A percentile compares a stretch with the other conserved stretches of the same genome.
Evolutionary conservation across 2,329 filamentous ascomycete species (phyloP).

Genomic region (Cephalotrichum gorgonifer): DNA sequence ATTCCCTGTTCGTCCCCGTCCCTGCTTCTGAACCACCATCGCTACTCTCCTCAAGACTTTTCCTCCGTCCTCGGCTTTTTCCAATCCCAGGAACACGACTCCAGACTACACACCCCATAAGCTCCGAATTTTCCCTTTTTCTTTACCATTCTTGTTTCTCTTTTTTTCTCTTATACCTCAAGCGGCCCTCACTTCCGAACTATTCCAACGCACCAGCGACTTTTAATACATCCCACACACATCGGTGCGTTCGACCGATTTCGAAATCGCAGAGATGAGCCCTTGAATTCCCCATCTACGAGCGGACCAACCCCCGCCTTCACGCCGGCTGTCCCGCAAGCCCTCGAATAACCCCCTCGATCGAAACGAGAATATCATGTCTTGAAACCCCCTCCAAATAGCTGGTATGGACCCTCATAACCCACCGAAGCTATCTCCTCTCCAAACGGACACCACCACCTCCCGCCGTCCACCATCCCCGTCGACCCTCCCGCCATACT

Average conservation of each 20-base stretch:
- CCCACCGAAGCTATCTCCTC: conserved; percentile 1
- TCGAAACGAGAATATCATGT: neutral
- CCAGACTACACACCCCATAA: too few species aligned
- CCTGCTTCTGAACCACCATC: conserved; percentile 18
- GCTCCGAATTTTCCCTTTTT: neutral
- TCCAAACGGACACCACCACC: conserved; percentile 2
- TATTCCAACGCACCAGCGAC: neutral
- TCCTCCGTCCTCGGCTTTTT: neutral
- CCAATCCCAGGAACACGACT: neutral
- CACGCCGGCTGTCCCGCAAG: conserved; percentile 1
- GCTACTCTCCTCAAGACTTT: neutral
- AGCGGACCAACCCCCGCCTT: neutral
- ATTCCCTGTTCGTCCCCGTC: conserved; percentile 23
- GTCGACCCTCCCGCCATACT: conserved; percentile 1
- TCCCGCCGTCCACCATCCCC: neutral
- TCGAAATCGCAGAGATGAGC: neutral
- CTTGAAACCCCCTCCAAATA: neutral
- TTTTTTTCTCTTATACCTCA: neutral
- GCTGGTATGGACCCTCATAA: conserved; percentile 1
- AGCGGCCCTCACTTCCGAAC: neutral
- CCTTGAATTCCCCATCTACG: neutral
- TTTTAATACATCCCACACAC: neutral
- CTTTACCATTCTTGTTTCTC: conserved; percentile 3
- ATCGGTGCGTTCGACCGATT: neutral
- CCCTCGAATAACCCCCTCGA: neutral